Evolutionary conservation across 2,329 filamentous ascomycete species (phyloP), one percentile per base, ranked within the genome.

Genomic region (Pestalotiopsis sp.): DNA sequence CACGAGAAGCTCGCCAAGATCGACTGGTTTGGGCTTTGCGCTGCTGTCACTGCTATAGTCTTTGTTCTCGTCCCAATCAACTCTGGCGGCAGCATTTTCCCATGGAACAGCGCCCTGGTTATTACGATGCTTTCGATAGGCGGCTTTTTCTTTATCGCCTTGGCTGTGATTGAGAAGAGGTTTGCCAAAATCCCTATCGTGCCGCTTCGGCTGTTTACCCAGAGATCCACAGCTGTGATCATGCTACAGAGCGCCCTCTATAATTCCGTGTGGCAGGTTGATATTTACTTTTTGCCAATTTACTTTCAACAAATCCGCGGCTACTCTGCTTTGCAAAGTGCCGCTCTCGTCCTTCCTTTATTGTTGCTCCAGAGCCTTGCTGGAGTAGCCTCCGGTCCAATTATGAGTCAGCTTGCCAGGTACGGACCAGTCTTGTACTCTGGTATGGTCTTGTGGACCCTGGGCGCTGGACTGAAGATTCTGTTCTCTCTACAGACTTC

Each of bases 191-290:
- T 74, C 14, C 73, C 73, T 27, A 71, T 73, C 36, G 73, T 74
- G 25, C 71, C 72, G 20, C 25, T 73, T 7, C 70, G 68, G 2
- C 61, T 73, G 14, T 75, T 75, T 31, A 69, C 38, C 9, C 59
- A 69, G 36, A 14, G 66, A 12, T 72, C 73, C 9, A 69, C 68
- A 1, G 67, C 67, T 13, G 65, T 69, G 3, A 66, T 76, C 6
- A 69, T 70, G 49, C 14, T 72, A 6, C 70, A 72, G 38, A 71
- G 70, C 58, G 83, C 85, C 71, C 75, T 86, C 58, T 84, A 86
- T 71, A 84, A 86, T 73, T 78, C 81, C 17, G 84, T 86, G 14
- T 87, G 84, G 84, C 83, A 85, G 31, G 75, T 79, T 12, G 83
- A 85, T 61, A 73, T 84, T n/a, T 77, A 75, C 66, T 77, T 75